Conservation (phyloP, 257 asterid genomes). For the Plantago ovata region DNA sequence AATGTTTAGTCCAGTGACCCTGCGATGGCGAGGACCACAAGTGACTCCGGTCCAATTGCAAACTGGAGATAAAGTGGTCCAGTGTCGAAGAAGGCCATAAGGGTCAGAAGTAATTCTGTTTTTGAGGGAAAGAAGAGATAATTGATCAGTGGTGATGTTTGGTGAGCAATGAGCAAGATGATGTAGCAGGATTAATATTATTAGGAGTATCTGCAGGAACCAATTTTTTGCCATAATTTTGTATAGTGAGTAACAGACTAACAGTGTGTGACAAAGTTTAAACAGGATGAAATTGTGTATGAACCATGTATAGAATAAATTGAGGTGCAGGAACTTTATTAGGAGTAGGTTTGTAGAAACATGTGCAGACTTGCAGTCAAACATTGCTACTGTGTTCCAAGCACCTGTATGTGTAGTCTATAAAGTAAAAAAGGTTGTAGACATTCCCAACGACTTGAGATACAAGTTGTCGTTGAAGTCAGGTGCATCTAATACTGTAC, state of each 20-base stretch:
- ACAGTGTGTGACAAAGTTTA: no score
- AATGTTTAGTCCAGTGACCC: conserved; percentile 10
- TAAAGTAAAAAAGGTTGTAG: conserved; percentile 6
- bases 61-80: conserved; percentile 15
- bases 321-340: no score
- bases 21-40: conserved; percentile 10
- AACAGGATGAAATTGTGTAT: no score
- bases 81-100: background rate
- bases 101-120: conserved; percentile 9
- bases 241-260: no score
- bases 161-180: no score
- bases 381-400: conserved; percentile 28
- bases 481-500: conserved; percentile 26
- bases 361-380: conserved; percentile 61
- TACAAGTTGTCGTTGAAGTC: conserved; percentile 24
- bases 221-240: no score
- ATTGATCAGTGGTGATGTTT: conserved; percentile 8
- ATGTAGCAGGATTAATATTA: no score
- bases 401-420: conserved; percentile 38
- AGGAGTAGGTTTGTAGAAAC: no score
- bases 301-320: no score
- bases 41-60: conserved; percentile 20
- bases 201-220: no score
- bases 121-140: conserved; percentile 15
- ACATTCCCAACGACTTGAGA: conserved; percentile 8